Base-by-base conservation (phyloP, 257 asterid species). In the Capsicum chinense region DNA sequence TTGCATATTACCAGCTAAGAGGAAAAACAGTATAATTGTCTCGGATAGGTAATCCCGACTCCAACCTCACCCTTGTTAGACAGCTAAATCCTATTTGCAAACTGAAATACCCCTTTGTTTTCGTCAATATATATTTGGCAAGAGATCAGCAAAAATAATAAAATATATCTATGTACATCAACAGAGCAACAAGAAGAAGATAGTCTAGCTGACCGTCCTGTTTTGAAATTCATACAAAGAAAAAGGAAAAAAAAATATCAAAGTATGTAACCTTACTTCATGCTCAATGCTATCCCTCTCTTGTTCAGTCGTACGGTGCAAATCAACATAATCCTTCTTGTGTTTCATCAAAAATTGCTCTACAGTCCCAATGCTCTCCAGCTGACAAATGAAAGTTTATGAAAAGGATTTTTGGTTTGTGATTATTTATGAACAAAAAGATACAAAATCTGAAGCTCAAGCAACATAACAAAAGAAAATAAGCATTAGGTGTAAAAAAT, bases 261-360 rank as follows among this genome's bases (percentile, higher is more conserved):
- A 8, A 76, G 47, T 26, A 33, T 52, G 64, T 54, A 66, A 52
- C 70, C 93, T 83, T 89, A 97, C 99, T 92, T 97, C 98, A 83
- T 93, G 98, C 89, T 97, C 99, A 80, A 97, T 95, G 93, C 92
- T 88, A 85, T 97, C 99, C 80, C 97, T 92, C 91, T 97, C 99
- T 84, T 92, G 93, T 89, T 92, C 95, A 52, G 98, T 95, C 11
- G 97, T 92, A 82, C 98, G 98, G 89, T 91, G 98, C 69, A 86
- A 83, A 91, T 97, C 99, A 15, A 95, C 88, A 81, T 93, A 97
- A 88, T 97, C 99, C 90, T 92, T 97, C 90, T 89, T 95, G 89
- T 97, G 98, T 91, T 92, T 93, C 97, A 87, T 83, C 83, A 97
- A 92, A 88, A 95, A 97, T 88, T 92, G 90, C 82, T 97, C 97